A percentile compares a stretch with the other conserved stretches of the same genome.
phyloP scores from a whole-genome alignment of 441 rosid genomes.

The California macrophylla region DNA sequence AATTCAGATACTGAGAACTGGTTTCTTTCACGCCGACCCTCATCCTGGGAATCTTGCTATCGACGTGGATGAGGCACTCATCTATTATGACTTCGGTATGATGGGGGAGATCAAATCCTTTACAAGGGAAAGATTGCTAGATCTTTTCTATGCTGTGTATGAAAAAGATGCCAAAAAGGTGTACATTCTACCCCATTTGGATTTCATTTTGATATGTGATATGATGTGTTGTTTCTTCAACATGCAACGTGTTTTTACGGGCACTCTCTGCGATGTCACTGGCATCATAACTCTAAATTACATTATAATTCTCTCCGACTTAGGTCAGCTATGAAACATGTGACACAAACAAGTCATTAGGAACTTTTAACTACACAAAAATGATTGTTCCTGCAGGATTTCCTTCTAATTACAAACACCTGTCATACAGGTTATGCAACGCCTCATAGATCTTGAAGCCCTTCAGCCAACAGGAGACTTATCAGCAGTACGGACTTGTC shows the following conservation, averaged over 20 bases:
- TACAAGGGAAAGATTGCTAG: slow-evolving; percentile 72
- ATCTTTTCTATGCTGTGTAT: slow-evolving; percentile 77
- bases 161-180: slow-evolving; percentile 95
- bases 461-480: slow-evolving; percentile 93
- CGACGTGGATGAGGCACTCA: slow-evolving; percentile 63
- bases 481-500: slow-evolving; percentile 49
- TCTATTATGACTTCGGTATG: slow-evolving; percentile 94
- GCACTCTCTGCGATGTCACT: background rate
- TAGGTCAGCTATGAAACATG: background rate
- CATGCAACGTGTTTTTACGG: background rate
- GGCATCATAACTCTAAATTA: background rate
- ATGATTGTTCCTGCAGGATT: background rate
- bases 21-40: slow-evolving; percentile 96
- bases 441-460: slow-evolving; percentile 79
- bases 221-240: background rate
- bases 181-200: slow-evolving; percentile 9
- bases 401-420: slow-evolving; percentile 15
- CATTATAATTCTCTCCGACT: background rate
- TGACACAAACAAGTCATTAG: background rate
- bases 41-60: slow-evolving; percentile 95
- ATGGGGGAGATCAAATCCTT: slow-evolving; percentile 94
- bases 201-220: slow-evolving; percentile 10
- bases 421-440: slow-evolving; percentile 56
- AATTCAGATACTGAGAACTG: slow-evolving; percentile 71
- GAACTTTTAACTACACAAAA: too few relatives aligned